A percentile compares a stretch with the other conserved stretches of the same genome.
These are phyloP conservation scores for Diddensiella caesifluorescens DNA, from an alignment of 805 yeast species.

Conservation along the genomic window DNA sequence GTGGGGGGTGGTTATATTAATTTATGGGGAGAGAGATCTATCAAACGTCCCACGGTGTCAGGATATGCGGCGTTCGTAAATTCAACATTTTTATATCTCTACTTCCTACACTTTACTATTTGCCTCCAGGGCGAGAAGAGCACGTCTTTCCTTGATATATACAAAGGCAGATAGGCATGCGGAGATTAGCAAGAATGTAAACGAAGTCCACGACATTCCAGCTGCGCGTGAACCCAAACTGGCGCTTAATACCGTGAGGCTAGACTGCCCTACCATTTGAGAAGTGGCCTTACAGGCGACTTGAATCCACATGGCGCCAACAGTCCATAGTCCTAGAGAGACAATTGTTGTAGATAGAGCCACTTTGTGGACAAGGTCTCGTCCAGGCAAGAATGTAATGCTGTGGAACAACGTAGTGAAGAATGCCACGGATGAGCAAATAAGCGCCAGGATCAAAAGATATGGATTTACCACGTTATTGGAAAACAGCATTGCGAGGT, in stretches of 20 bases:
- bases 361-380: not conserved
- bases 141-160: slow-evolving; percentile 3
- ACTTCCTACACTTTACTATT: no score
- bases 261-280: slow-evolving; percentile 16
- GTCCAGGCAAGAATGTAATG: slow-evolving; percentile 10
- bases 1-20: no score
- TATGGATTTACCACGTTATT: slow-evolving; percentile 19
- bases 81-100: no score
- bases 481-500: slow-evolving; percentile 17
- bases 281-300: slow-evolving; percentile 19
- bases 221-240: slow-evolving; percentile 17
- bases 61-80: no score
- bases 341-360: slow-evolving; percentile 3
- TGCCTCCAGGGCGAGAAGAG: no score
- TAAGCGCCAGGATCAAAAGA: slow-evolving; percentile 11
- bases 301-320: slow-evolving; percentile 25
- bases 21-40: no score
- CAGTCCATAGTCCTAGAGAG: slow-evolving; percentile 19
- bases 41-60: no score
- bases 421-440: slow-evolving; percentile 13
- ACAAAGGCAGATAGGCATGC: not conserved
- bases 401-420: slow-evolving; percentile 8
- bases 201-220: slow-evolving; percentile 23
- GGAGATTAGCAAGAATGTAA: slow-evolving; percentile 18
- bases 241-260: slow-evolving; percentile 15